Evolutionary conservation across 2,329 filamentous ascomycete genomes (phyloP), one percentile per base, ranked within the genome.

Genomic region (Keithomyces neogunnii): DNA sequence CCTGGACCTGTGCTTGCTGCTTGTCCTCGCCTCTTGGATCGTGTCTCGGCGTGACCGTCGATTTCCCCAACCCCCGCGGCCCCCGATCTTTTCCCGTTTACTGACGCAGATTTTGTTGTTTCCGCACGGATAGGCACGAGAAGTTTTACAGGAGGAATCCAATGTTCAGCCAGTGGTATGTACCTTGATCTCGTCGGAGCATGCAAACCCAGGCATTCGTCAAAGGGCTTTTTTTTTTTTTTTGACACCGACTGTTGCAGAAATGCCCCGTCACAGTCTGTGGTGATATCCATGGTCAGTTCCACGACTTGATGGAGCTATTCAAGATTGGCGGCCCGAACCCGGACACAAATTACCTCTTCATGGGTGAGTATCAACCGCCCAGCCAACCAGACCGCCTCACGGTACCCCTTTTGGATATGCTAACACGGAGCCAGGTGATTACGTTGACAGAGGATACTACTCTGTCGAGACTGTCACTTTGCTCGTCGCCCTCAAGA

Each of bases 241-340:
- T 48, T 48, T 53, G 51, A 53, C 44, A 31, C 19, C 29, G 10
- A 42, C 19, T 4, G 19, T 42, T 31, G 26, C 58, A 91, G 87
- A 96, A 96, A 92, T 97, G 92, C 70, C 93, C 93, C 44, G 93
- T 97, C 60, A 99, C 93, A 51, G 93, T 99, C 56, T 97, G 93
- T 71, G 93, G 93, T 69, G 93, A 99, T 73, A 99, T 99, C 68
- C 93, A 99, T 72, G 93, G 93, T 60, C 93, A 99, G 73, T 97
- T 97, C 70, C 92, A 97, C 72, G 93, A 99, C 67, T 74, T 99
- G 70, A 97, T 99, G 90, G 93, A 99, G 75, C 83, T 99, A 50
- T 99, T 99, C 81, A 95, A 95, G 76, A 97, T 99, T 70, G 93
- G 93, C 61, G 93, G 93, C 50, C 90, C 91, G 55, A 96, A 96